A percentile compares a stretch with the other conserved stretches of the same genome.
phyloP scores from a whole-genome alignment of 1,139 yeast genomes.

The Hyphopichia pseudoburtonii region DNA sequence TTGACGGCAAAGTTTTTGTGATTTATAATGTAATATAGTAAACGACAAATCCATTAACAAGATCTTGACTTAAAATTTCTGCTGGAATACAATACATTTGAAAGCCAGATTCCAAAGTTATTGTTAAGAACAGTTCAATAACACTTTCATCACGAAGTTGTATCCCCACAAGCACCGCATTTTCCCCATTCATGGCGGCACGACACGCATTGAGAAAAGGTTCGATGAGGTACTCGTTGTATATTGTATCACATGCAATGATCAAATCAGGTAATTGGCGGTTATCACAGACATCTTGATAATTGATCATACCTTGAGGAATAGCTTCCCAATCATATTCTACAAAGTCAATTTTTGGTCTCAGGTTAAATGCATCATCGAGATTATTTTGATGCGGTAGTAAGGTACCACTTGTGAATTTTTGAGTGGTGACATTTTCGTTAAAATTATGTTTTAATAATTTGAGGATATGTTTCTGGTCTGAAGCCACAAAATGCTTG shows the following conservation, averaged over 20 bases:
- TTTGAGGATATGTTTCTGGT: conserved; percentile 58
- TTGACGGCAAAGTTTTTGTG: not conserved
- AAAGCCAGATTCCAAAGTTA: conserved; percentile 18
- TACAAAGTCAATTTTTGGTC: conserved; percentile 23
- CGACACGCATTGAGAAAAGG: conserved; percentile 47
- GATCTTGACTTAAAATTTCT: conserved; percentile 22
- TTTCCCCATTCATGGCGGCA: conserved; percentile 26
- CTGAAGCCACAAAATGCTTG: conserved; percentile 54
- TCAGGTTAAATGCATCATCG: no score
- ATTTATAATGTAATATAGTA: no score
- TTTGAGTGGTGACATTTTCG: conserved; percentile 26
- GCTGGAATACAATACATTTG: conserved; percentile 27
- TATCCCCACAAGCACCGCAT: conserved; percentile 48
- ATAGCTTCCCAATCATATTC: conserved; percentile 69
- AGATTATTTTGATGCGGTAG: not conserved
- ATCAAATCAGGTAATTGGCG: conserved; percentile 40
- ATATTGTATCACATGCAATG: conserved; percentile 69
- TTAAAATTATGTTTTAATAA: conserved; percentile 47
- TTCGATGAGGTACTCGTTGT: conserved; percentile 61
- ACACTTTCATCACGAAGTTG: conserved; percentile 59
- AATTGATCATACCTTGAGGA: conserved; percentile 29
- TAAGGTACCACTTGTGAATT: conserved; percentile 9
- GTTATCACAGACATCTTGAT: conserved; percentile 11
- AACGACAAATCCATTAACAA: conserved; percentile 45
- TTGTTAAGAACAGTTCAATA: conserved; percentile 45